These are phyloP conservation scores for Hibiscus trionum DNA, from an alignment of 345 rosid genomes.

Conservation along the genomic window DNA sequence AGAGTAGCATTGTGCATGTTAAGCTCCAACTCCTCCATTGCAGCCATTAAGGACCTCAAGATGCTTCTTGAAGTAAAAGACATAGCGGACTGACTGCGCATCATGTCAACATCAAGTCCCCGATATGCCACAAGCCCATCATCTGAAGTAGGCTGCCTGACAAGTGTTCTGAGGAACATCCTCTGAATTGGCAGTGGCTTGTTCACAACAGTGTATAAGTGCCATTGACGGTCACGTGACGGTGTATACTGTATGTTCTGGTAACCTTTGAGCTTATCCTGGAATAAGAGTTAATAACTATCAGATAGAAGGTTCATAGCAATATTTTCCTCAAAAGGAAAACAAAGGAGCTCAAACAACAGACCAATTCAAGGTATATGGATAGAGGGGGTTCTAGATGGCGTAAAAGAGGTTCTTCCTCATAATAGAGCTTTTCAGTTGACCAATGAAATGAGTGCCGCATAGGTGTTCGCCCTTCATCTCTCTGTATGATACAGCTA, in stretches of 20 bases:
- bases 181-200: conserved; percentile 71
- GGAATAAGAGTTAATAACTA: conserved; percentile 17
- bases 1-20: conserved; percentile 73
- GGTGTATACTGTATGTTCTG: conserved; percentile 61
- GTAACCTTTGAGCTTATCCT: conserved; percentile 96
- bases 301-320: conserved; percentile 8
- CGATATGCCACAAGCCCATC: conserved; percentile 56
- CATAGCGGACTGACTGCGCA: conserved; percentile 34
- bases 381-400: conserved; percentile 98
- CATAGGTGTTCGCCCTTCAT: conserved; percentile 97
- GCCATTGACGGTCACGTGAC: conserved; percentile 95
- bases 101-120: conserved; percentile 42
- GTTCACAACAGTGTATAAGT: conserved; percentile 75
- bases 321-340: background rate
- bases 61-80: conserved; percentile 79
- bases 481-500: conserved; percentile 96
- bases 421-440: conserved; percentile 62
- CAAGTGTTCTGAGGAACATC: conserved; percentile 95
- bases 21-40: conserved; percentile 98
- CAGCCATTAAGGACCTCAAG: conserved; percentile 76
- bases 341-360: conserved; percentile 12
- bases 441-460: conserved; percentile 98
- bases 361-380: conserved; percentile 88
- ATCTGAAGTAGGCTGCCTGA: conserved; percentile 71
- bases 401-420: conserved; percentile 89